These are phyloP conservation scores for Selenicereus undatus DNA, from an alignment of 148 eudicot species.

Conservation along the genomic window DNA sequence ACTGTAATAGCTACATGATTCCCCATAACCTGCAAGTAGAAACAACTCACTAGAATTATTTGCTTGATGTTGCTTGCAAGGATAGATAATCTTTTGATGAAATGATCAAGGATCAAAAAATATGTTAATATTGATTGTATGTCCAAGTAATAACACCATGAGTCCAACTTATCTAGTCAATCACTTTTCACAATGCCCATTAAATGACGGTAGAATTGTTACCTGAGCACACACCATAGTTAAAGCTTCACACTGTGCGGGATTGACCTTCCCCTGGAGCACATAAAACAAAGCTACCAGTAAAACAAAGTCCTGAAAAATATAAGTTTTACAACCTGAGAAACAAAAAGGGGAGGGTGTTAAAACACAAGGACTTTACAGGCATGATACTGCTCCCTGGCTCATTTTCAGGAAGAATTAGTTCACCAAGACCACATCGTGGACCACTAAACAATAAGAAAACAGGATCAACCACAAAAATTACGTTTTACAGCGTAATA, in stretches of 20 bases:
- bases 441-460: constrained; percentile 70
- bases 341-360: neutral
- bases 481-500: constrained; percentile 5
- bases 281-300: constrained; percentile 6
- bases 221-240: constrained; percentile 99
- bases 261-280: constrained; percentile 88
- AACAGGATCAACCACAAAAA: constrained; percentile 14
- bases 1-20: constrained; percentile 92
- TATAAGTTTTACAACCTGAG: neutral
- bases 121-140: neutral
- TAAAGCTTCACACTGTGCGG: constrained; percentile 96
- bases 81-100: neutral
- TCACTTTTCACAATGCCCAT: neutral
- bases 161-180: neutral
- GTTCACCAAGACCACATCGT: constrained; percentile 96
- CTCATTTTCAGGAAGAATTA: constrained; percentile 98
- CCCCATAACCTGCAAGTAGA: constrained; percentile 74
- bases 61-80: neutral
- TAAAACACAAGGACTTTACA: constrained; percentile 36
- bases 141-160: neutral
- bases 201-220: constrained; percentile 6
- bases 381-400: constrained; percentile 99
- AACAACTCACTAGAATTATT: neutral
- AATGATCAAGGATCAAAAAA: neutral
- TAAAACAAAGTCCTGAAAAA: neutral